Percentiles rank a stretch among this genome's conserved stretches.
These are phyloP conservation scores for Spencermartinsiella europaea DNA, from an alignment of 805 yeast genomes.

Conservation along the genomic window DNA sequence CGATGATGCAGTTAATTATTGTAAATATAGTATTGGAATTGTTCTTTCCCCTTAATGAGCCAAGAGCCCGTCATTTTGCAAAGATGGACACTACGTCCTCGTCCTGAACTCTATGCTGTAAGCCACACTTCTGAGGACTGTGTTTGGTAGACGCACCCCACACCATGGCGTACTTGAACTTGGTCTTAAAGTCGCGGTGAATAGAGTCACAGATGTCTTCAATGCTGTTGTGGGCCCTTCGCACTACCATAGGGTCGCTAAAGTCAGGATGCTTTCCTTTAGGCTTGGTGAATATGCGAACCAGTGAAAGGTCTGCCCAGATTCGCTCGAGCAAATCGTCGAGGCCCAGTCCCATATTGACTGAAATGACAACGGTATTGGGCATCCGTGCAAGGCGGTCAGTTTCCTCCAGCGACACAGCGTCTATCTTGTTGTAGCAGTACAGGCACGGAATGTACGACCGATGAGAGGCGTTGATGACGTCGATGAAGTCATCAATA, in stretches of 20 bases:
- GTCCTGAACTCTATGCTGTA: slow-evolving; percentile 75
- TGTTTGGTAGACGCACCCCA: slow-evolving; percentile 97
- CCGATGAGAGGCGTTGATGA: slow-evolving; percentile 80
- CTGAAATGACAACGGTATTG: slow-evolving; percentile 89
- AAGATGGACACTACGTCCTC: slow-evolving; percentile 93
- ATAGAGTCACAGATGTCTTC: slow-evolving; percentile 87
- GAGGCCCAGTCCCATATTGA: slow-evolving; percentile 81
- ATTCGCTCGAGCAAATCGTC: slow-evolving; percentile 87
- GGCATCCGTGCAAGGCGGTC: slow-evolving; percentile 90
- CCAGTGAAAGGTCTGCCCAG: slow-evolving; percentile 79
- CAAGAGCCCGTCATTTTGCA: slow-evolving; percentile 75
- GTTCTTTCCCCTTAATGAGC: too few species aligned
- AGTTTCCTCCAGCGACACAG: slow-evolving; percentile 90
- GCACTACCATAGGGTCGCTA: slow-evolving; percentile 84
- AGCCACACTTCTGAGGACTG: slow-evolving; percentile 94
- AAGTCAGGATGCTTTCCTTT: slow-evolving; percentile 81
- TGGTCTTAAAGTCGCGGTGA: slow-evolving; percentile 86
- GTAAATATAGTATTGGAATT: too few species aligned
- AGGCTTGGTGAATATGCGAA: slow-evolving; percentile 78
- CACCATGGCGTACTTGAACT: slow-evolving; percentile 89
- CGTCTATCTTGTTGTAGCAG: slow-evolving; percentile 92
- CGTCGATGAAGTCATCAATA: slow-evolving; percentile 89
- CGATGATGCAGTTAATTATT: too few species aligned
- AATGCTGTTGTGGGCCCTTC: slow-evolving; percentile 65
- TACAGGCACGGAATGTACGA: slow-evolving; percentile 87